These are phyloP conservation scores for Lindgomyces ingoldianus DNA, from an alignment of 495 filamentous ascomycete genomes.

Conservation along the genomic window DNA sequence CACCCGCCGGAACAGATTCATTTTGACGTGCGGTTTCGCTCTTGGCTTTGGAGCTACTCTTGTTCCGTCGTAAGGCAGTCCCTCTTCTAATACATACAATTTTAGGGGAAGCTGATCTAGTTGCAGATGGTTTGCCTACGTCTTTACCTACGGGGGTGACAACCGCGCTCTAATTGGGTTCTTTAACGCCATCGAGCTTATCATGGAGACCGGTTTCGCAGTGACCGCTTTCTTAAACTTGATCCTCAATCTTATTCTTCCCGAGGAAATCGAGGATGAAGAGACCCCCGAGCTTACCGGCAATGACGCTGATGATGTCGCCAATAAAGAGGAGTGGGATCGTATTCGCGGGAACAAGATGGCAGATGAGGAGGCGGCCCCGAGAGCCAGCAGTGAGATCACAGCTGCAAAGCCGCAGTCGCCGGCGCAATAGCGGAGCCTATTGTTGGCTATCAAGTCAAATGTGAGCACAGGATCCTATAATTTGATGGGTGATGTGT, in stretches of 20 bases:
- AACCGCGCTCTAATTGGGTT: constrained; percentile 75
- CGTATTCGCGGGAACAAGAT: constrained; percentile 30
- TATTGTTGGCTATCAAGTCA: not conserved
- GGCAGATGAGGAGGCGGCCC: constrained; percentile 25
- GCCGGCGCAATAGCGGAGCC: not conserved
- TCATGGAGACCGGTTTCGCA: constrained; percentile 79
- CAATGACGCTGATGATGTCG: constrained; percentile 37
- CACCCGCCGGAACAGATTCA: constrained; percentile 83
- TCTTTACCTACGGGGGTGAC: constrained; percentile 73
- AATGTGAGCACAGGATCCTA: no score
- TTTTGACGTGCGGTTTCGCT: constrained; percentile 75
- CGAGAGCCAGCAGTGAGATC: constrained; percentile 8
- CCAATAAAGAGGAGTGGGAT: constrained; percentile 42
- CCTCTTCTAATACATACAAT: not conserved
- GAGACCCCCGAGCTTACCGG: constrained; percentile 43
- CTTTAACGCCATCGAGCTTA: constrained; percentile 75
- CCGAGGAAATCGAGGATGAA: constrained; percentile 70
- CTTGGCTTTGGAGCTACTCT: constrained; percentile 81
- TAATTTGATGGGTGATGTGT: no score
- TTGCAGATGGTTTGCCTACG: constrained; percentile 51
- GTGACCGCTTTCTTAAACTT: constrained; percentile 71
- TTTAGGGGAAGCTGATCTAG: constrained; percentile 14
- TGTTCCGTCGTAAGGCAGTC: constrained; percentile 61
- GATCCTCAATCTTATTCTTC: constrained; percentile 70
- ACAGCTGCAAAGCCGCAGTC: constrained; percentile 8